These are phyloP conservation scores for Metschnikowia continentalis DNA, from an alignment of 805 yeast species.

Conservation along the genomic window DNA sequence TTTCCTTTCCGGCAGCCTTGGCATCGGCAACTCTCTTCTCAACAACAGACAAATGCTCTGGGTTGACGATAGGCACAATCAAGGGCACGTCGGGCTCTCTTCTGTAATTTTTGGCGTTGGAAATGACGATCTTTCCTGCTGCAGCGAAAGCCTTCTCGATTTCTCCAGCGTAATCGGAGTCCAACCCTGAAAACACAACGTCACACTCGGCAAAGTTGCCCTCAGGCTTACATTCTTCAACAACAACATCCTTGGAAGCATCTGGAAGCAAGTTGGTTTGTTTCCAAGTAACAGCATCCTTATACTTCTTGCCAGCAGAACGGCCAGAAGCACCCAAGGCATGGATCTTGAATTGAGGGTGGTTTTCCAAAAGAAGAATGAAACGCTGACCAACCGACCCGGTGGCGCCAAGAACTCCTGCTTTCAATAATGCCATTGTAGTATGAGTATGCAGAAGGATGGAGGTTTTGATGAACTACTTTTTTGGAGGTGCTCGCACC, in stretches of 20 bases:
- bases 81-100: constrained; percentile 83
- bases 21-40: constrained; percentile 55
- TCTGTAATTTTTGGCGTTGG: constrained; percentile 96
- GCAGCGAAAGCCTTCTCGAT: constrained; percentile 83
- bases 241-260: constrained; percentile 55
- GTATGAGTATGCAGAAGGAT: neutral
- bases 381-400: constrained; percentile 98
- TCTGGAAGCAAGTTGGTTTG: constrained; percentile 83
- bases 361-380: constrained; percentile 74
- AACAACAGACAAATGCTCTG: constrained; percentile 79
- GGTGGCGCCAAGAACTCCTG: constrained; percentile 96
- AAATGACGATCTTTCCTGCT: constrained; percentile 77
- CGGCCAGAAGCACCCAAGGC: constrained; percentile 91
- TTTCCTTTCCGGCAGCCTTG: constrained; percentile 48
- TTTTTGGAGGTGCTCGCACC: constrained; percentile 1
- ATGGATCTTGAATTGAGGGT: constrained; percentile 82
- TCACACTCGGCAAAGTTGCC: constrained; percentile 81
- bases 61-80: constrained; percentile 91
- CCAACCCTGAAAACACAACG: constrained; percentile 91
- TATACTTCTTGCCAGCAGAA: constrained; percentile 86
- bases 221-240: constrained; percentile 72
- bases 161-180: constrained; percentile 88
- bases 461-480: neutral
- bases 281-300: constrained; percentile 89
- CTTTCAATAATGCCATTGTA: constrained; percentile 39